These are phyloP conservation scores for Lanzia echinophila DNA, from an alignment of 2,329 filamentous ascomycete genomes.

Conservation along the genomic window DNA sequence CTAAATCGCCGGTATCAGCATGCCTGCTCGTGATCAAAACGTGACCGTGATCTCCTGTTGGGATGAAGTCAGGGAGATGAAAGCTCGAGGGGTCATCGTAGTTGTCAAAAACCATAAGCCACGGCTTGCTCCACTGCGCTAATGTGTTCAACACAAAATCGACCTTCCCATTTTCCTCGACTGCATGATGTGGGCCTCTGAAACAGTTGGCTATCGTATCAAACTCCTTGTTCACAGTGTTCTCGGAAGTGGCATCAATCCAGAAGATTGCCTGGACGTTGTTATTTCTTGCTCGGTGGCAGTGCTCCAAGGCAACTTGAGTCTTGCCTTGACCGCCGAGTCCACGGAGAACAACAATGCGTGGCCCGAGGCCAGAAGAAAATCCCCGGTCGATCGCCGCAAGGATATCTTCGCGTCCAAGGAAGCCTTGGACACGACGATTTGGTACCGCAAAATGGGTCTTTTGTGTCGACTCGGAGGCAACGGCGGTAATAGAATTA, in stretches of 20 bases:
- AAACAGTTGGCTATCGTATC: constrained; percentile 10
- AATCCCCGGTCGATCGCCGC: constrained; percentile 12
- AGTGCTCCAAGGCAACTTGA: constrained; percentile 21
- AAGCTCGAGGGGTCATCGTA: constrained; percentile 17
- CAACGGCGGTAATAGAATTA: too few relatives aligned
- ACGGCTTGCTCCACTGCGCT: constrained; percentile 6
- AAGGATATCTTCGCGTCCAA: constrained; percentile 18
- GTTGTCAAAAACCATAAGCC: constrained; percentile 25
- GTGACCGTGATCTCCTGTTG: constrained; percentile 9
- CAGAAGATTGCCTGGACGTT: constrained; percentile 13
- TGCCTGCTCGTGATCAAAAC: constrained; percentile 20
- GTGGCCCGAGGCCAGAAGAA: not conserved
- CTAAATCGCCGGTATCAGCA: not conserved
- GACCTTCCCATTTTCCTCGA: not conserved
- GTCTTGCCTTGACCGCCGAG: constrained; percentile 24
- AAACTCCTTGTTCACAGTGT: constrained; percentile 14
- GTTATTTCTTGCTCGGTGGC: constrained; percentile 11
- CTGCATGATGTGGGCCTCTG: not conserved
- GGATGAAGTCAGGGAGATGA: constrained; percentile 13
- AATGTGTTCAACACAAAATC: constrained; percentile 11
- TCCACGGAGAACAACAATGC: constrained; percentile 16
- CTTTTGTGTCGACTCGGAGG: not conserved
- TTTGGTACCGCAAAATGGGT: constrained; percentile 11
- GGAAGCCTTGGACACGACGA: constrained; percentile 11
- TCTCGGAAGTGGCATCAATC: constrained; percentile 17